A percentile compares a stretch with the other conserved stretches of the same genome.
Evolutionary conservation across 495 filamentous ascomycete species (phyloP).

Genomic region (Aspergillus olivimuriae): DNA sequence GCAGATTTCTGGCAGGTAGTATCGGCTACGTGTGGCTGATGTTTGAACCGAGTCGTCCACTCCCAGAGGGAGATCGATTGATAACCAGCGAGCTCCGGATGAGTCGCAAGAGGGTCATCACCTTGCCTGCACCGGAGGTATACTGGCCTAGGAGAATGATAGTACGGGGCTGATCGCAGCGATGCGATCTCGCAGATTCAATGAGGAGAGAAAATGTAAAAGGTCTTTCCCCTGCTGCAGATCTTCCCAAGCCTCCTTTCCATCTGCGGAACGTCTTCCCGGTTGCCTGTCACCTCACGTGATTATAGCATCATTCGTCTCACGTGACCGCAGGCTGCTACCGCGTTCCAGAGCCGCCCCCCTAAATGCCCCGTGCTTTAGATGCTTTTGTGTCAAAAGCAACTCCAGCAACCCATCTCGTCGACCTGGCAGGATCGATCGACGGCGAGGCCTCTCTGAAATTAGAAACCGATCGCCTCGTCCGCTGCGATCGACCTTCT

Average conservation of each 20-base stretch:
- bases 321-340: constrained; percentile 9
- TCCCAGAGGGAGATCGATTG: too few relatives aligned
- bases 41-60: background rate
- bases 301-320: constrained; percentile 3
- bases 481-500: background rate
- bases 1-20: background rate
- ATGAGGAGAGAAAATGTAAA: too few relatives aligned
- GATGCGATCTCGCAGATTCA: too few relatives aligned
- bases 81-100: too few relatives aligned
- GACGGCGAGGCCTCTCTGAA: constrained; percentile 12
- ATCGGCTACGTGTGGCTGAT: background rate
- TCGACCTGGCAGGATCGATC: background rate
- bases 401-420: constrained; percentile 3
- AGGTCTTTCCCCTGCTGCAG: too few relatives aligned
- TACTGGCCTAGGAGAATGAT: too few relatives aligned
- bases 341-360: constrained; percentile 22
- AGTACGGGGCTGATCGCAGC: too few relatives aligned
- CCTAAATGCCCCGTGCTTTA: constrained; percentile 14
- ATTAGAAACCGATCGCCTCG: constrained; percentile 3
- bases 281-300: background rate
- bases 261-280: background rate
- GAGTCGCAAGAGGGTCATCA: too few relatives aligned
- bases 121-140: too few relatives aligned
- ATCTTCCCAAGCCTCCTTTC: too few relatives aligned
- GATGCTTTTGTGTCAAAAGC: constrained; percentile 9